Conservation (phyloP, 352 stramenopile genomes). For the Saprolegnia diclina region DNA sequence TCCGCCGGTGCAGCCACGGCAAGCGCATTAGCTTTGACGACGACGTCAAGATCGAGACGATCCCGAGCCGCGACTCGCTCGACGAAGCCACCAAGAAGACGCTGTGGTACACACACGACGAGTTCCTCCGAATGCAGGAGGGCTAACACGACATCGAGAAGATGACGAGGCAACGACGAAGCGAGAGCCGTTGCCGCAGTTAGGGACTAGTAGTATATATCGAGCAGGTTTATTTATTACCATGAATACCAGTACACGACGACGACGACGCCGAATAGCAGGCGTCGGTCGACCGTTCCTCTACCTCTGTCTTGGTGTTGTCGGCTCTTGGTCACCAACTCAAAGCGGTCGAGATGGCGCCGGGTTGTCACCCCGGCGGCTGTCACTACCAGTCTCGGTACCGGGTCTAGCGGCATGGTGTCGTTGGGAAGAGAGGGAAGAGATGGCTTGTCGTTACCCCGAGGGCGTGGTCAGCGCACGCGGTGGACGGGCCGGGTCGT, state of each 20-base stretch:
- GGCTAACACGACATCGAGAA: not conserved
- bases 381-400: not conserved
- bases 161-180: not conserved
- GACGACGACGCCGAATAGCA: not conserved
- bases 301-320: no score
- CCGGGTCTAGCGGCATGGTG: not conserved
- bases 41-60: conserved; percentile 65
- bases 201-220: not conserved
- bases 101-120: conserved; percentile 70
- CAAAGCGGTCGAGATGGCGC: not conserved
- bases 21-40: conserved; percentile 73
- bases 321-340: no score
- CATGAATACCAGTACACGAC: not conserved
- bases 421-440: not conserved
- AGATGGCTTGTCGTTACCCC: not conserved
- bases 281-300: no score
- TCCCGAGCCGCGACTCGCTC: conserved; percentile 61
- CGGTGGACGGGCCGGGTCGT: not conserved
- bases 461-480: not conserved
- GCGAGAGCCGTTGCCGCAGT: not conserved
- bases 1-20: conserved; percentile 57
- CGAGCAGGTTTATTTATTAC: conserved; percentile 19
- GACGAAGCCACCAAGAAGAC: conserved; percentile 70
- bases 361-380: not conserved
- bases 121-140: conserved; percentile 45